These are phyloP conservation scores for Aureobasidium zeae DNA, from an alignment of 2,329 filamentous ascomycete genomes.

Conservation along the genomic window DNA sequence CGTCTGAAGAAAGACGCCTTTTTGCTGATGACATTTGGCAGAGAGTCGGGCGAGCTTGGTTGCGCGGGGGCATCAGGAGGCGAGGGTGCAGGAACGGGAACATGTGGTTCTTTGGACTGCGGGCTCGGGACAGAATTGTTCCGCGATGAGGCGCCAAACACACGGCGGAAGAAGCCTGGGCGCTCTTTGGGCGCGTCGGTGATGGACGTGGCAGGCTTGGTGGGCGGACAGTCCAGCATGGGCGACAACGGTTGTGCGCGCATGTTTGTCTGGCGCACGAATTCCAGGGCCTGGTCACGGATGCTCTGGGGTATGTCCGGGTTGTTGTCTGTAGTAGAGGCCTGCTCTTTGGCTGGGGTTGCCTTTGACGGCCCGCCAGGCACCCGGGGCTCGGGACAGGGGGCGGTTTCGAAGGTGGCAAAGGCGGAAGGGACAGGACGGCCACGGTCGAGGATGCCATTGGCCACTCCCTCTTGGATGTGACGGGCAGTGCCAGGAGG, in stretches of 20 bases:
- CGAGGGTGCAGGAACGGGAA: not conserved
- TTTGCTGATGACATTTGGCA: conserved; percentile 54
- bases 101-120: conserved; percentile 20
- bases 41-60: conserved; percentile 13
- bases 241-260: conserved; percentile 15
- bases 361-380: conserved; percentile 62
- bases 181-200: conserved; percentile 43
- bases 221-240: not conserved
- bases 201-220: conserved; percentile 26
- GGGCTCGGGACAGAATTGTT: conserved; percentile 31
- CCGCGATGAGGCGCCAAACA: conserved; percentile 67
- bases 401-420: conserved; percentile 28
- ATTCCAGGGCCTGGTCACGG: conserved; percentile 39
- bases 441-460: conserved; percentile 36
- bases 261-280: conserved; percentile 39
- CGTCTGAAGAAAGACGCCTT: conserved; percentile 91
- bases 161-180: conserved; percentile 83
- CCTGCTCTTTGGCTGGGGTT: conserved; percentile 31
- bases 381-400: conserved; percentile 68
- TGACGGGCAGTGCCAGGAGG: too few species aligned
- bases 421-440: conserved; percentile 37
- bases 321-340: conserved; percentile 18
- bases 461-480: conserved; percentile 23
- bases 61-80: not conserved
- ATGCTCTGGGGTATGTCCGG: conserved; percentile 33